A percentile compares a stretch with the other conserved stretches of the same genome.
Evolutionary conservation across 768 basidiomycete genomes (phyloP).

Genomic region (Tulasnella sp.): DNA sequence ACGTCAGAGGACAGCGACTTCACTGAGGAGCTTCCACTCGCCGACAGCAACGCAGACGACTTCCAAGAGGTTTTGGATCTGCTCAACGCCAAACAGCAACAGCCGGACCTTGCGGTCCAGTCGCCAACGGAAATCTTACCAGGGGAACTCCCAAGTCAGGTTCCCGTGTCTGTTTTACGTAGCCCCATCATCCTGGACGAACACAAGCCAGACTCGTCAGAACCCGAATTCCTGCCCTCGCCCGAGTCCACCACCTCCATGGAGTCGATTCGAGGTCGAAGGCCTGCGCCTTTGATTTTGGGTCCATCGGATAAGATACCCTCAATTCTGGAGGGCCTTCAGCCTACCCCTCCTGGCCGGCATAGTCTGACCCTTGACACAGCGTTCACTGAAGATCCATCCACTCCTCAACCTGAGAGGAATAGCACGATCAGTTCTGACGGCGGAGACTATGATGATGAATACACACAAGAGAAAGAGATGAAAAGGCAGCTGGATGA

Average conservation of each 20-base stretch:
- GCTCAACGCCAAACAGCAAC: conserved; percentile 6
- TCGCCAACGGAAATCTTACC: background rate
- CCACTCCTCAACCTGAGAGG: background rate
- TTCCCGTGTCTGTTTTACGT: background rate
- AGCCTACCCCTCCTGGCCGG: conserved; percentile 4
- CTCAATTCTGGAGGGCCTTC: conserved; percentile 9
- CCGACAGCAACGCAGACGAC: conserved; percentile 4
- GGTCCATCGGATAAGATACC: conserved; percentile 11
- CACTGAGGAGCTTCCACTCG: conserved; percentile 9
- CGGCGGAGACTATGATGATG: background rate
- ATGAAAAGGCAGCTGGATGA: conserved; percentile 19
- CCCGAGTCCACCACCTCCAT: background rate
- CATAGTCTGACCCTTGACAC: background rate
- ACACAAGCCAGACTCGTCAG: background rate
- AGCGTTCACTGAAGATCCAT: background rate
- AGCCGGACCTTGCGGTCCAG: background rate
- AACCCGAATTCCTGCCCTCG: background rate
- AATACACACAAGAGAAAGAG: conserved; percentile 8
- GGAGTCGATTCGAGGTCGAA: background rate
- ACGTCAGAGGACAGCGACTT: conserved; percentile 8
- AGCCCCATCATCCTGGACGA: conserved; percentile 4
- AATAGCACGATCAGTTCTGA: background rate
- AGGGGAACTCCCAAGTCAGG: background rate
- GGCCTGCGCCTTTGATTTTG: conserved; percentile 7
- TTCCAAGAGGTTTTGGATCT: conserved; percentile 16